A percentile compares a stretch with the other conserved stretches of the same genome.
Conservation (phyloP, 495 filamentous ascomycete genomes). For the Letharia lupina region DNA sequence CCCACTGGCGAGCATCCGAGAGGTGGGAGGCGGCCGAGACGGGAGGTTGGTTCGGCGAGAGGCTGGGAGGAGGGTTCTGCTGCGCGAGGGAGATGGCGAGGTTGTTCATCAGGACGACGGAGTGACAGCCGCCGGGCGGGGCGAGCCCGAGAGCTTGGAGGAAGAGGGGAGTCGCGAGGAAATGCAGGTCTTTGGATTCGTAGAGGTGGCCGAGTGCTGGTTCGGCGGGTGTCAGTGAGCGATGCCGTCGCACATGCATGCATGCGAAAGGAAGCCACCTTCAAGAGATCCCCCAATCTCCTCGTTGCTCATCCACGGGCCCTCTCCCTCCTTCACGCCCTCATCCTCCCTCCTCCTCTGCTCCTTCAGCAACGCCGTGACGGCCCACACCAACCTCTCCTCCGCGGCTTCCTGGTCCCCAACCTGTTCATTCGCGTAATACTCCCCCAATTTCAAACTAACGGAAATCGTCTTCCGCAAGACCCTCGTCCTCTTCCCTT, state of each 20-base stretch:
- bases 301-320: slow-evolving; percentile 64
- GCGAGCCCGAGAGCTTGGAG: slow-evolving; percentile 67
- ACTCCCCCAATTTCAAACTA: slow-evolving; percentile 69
- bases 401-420: slow-evolving; percentile 58
- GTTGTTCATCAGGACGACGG: slow-evolving; percentile 54
- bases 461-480: slow-evolving; percentile 65
- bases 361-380: slow-evolving; percentile 72
- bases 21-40: slow-evolving; percentile 15
- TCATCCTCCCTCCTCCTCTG: slow-evolving; percentile 54
- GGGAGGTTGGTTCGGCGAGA: slow-evolving; percentile 13
- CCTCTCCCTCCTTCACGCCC: slow-evolving; percentile 53
- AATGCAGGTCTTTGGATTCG: slow-evolving; percentile 55
- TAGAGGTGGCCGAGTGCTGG: slow-evolving; percentile 64
- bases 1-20: slow-evolving; percentile 55
- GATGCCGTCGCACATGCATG: not conserved
- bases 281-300: slow-evolving; percentile 67
- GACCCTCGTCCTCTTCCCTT: slow-evolving; percentile 54
- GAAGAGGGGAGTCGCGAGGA: slow-evolving; percentile 80
- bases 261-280: slow-evolving; percentile 35
- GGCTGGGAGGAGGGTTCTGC: slow-evolving; percentile 20
- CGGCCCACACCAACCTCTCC: slow-evolving; percentile 66
- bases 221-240: not conserved
- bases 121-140: slow-evolving; percentile 52
- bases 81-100: slow-evolving; percentile 23
- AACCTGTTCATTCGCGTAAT: slow-evolving; percentile 58